These are phyloP conservation scores for Taphrina deformans DNA, from an alignment of 1,139 yeast species.

Conservation along the genomic window DNA sequence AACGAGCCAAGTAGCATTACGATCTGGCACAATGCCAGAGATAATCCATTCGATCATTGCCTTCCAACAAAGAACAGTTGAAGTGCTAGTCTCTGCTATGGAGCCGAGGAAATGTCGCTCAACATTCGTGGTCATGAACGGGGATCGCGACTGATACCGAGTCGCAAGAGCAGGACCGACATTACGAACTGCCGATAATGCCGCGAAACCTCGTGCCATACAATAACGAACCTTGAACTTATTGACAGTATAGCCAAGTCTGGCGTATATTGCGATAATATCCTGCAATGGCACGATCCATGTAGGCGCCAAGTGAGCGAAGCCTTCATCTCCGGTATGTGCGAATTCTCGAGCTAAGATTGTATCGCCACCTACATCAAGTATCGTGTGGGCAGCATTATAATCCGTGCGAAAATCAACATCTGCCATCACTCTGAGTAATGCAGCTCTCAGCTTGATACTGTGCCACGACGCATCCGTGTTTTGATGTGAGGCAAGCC, in stretches of 20 bases:
- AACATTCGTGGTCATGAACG: conserved; percentile 49
- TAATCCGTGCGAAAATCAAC: conserved; percentile 55
- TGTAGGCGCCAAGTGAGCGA: conserved; percentile 46
- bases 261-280: conserved; percentile 46
- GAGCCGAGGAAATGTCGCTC: conserved; percentile 58
- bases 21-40: conserved; percentile 38
- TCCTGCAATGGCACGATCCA: conserved; percentile 53
- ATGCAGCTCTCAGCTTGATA: conserved; percentile 54
- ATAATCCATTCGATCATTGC: conserved; percentile 50
- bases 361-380: conserved; percentile 64
- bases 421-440: conserved; percentile 52
- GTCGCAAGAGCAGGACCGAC: conserved; percentile 44
- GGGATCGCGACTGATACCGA: conserved; percentile 49
- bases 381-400: conserved; percentile 52
- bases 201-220: conserved; percentile 56
- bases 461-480: conserved; percentile 68
- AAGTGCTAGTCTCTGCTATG: conserved; percentile 50
- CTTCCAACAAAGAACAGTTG: conserved; percentile 48
- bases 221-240: conserved; percentile 48
- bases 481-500: conserved; percentile 58
- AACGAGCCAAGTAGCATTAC: conserved; percentile 4
- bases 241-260: conserved; percentile 46
- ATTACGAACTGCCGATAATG: conserved; percentile 50
- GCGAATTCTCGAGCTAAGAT: conserved; percentile 49
- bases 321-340: conserved; percentile 42